Conservation (phyloP, 2,329 filamentous ascomycete genomes). For the Cryphonectria japonica region DNA sequence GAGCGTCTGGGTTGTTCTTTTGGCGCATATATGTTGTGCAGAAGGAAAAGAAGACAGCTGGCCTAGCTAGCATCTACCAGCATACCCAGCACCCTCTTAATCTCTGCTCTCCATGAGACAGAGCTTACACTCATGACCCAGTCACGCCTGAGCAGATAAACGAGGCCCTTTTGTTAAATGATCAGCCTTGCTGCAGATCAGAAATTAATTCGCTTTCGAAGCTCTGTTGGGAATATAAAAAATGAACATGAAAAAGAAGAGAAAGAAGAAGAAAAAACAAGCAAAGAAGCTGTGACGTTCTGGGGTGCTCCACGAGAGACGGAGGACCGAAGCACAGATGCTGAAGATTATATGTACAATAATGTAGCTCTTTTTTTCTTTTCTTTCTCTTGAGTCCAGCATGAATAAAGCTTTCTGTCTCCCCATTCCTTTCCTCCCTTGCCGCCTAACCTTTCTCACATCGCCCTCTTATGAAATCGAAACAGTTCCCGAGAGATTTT, state of each 20-base stretch:
- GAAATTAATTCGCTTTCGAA: conserved; percentile 27
- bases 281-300: conserved; percentile 3
- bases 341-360: conserved; percentile 27
- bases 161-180: neutral
- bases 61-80: neutral
- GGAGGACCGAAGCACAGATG: conserved; percentile 14
- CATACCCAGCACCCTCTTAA: neutral
- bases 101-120: neutral
- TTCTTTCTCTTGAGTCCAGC: conserved; percentile 2
- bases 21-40: neutral
- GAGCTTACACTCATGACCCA: neutral
- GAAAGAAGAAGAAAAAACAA: neutral
- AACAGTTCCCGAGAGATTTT: conserved; percentile 18
- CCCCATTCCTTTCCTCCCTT: neutral
- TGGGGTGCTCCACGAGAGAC: neutral
- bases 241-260: no score
- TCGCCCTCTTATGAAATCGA: conserved; percentile 1
- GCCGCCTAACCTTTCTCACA: neutral
- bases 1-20: neutral
- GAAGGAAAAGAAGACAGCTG: neutral
- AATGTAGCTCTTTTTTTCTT: neutral
- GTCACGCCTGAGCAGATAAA: neutral
- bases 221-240: conserved; percentile 7
- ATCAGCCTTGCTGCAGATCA: conserved; percentile 25
- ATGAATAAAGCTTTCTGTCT: neutral